Conservation (phyloP, 768 basidiomycete species). For the Mycena vulgaris region DNA sequence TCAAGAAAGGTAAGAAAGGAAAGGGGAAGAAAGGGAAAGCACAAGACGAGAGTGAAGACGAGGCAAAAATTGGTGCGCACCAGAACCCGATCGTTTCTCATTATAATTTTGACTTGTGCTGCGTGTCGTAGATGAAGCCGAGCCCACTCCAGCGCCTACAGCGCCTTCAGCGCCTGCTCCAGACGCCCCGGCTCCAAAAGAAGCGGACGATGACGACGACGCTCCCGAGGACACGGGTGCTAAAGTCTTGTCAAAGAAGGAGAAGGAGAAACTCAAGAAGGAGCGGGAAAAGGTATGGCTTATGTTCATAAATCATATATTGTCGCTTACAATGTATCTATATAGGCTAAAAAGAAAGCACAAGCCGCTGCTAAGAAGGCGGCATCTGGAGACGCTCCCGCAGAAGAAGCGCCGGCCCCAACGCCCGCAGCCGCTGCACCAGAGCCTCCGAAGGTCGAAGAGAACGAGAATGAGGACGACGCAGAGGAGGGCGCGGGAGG, state of each 20-base stretch:
- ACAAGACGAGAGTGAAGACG: slow-evolving; percentile 54
- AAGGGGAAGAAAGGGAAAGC: slow-evolving; percentile 66
- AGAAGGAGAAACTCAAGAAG: slow-evolving; percentile 98
- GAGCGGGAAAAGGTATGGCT: slow-evolving; percentile 89
- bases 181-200: slow-evolving; percentile 46
- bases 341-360: slow-evolving; percentile 94
- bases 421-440: slow-evolving; percentile 43
- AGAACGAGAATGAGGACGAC: slow-evolving; percentile 76
- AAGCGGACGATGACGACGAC: slow-evolving; percentile 60
- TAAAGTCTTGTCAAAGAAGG: slow-evolving; percentile 91
- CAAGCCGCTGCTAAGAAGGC: slow-evolving; percentile 90
- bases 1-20: slow-evolving; percentile 75
- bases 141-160: slow-evolving; percentile 42
- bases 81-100: background rate
- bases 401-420: slow-evolving; percentile 45
- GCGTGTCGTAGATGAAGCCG: slow-evolving; percentile 42
- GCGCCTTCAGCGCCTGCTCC: slow-evolving; percentile 38
- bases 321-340: slow-evolving; percentile 25
- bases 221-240: slow-evolving; percentile 72
- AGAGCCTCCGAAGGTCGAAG: slow-evolving; percentile 53
- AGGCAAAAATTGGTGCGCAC: slow-evolving; percentile 43
- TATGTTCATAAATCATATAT: slow-evolving; percentile 15
- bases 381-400: slow-evolving; percentile 47
- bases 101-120: slow-evolving; percentile 30
- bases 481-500: slow-evolving; percentile 73